Percentiles rank a stretch among this genome's conserved stretches.
These are phyloP conservation scores for Hygrocybe punicea DNA, from an alignment of 768 basidiomycete genomes.

Conservation along the genomic window DNA sequence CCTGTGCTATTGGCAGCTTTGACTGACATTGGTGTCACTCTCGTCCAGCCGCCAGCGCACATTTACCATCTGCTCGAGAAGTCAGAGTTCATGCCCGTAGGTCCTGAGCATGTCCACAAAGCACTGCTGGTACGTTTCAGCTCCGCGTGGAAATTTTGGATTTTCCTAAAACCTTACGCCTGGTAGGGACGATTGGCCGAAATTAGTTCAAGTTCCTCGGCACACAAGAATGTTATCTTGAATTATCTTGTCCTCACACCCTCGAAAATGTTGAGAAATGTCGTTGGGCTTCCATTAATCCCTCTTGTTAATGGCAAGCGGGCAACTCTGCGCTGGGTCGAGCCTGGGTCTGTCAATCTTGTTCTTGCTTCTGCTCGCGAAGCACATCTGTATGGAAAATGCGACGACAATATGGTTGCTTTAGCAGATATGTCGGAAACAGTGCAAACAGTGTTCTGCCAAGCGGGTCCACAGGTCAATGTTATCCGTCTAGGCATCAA, in stretches of 20 bases:
- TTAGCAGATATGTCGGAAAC: constrained; percentile 25
- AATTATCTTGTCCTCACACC: neutral
- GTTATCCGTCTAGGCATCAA: constrained; percentile 26
- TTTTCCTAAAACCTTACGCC: neutral
- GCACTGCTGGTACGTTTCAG: constrained; percentile 29
- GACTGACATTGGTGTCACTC: constrained; percentile 29
- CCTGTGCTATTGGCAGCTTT: constrained; percentile 28
- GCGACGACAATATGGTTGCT: constrained; percentile 5
- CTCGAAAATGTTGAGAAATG: constrained; percentile 24
- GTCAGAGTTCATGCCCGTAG: constrained; percentile 10
- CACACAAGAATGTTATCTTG: neutral
- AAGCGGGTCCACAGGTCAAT: constrained; percentile 28
- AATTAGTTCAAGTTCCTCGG: neutral
- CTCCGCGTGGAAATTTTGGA: neutral
- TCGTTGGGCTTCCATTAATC: constrained; percentile 40
- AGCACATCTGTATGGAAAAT: constrained; percentile 23
- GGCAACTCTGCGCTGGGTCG: constrained; percentile 11
- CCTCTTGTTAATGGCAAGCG: constrained; percentile 22
- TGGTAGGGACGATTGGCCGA: neutral
- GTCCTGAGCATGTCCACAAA: constrained; percentile 31
- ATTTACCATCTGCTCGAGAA: constrained; percentile 23
- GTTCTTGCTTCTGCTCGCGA: constrained; percentile 33
- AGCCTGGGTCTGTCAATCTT: constrained; percentile 2
- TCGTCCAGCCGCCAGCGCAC: constrained; percentile 37
- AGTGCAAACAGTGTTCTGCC: constrained; percentile 9